These are phyloP conservation scores for Didymella segeticola DNA, from an alignment of 2,329 filamentous ascomycete species.

Conservation along the genomic window DNA sequence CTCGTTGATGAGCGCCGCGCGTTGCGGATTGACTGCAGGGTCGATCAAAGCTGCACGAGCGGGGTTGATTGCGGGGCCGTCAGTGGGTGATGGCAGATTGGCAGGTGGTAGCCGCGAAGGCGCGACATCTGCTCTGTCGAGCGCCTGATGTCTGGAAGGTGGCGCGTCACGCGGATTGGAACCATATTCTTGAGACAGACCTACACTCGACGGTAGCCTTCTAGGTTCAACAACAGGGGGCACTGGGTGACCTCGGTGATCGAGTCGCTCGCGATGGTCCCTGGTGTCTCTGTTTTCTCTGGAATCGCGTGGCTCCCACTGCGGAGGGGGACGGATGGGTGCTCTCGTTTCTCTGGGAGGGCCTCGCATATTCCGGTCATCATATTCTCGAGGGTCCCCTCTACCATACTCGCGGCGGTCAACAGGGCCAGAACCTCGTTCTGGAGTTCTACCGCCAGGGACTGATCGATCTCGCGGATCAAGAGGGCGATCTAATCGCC, in stretches of 20 bases:
- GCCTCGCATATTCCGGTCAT: constrained; percentile 45
- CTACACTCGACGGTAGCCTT: constrained; percentile 33
- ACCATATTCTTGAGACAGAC: constrained; percentile 31
- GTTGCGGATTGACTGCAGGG: constrained; percentile 51
- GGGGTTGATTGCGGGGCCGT: constrained; percentile 49
- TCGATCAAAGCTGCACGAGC: constrained; percentile 52
- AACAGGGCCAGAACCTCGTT: constrained; percentile 26
- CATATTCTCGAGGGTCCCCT: constrained; percentile 44
- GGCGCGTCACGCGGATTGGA: constrained; percentile 38
- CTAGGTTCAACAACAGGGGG: constrained; percentile 26
- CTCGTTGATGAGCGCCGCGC: constrained; percentile 51
- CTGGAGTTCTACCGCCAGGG: constrained; percentile 46
- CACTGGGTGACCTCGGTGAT: constrained; percentile 36
- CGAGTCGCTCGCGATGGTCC: constrained; percentile 40
- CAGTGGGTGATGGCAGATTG: constrained; percentile 20
- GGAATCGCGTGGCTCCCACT: constrained; percentile 38
- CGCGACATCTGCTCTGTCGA: constrained; percentile 32
- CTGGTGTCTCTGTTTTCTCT: constrained; percentile 38
- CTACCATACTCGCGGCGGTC: constrained; percentile 44
- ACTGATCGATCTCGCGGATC: constrained; percentile 49
- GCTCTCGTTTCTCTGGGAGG: constrained; percentile 39
- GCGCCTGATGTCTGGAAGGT: constrained; percentile 22
- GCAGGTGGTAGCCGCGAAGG: constrained; percentile 26
- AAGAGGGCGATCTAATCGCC: constrained; percentile 52
- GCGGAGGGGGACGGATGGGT: constrained; percentile 28